Percentiles rank a stretch among this genome's conserved stretches.
These are phyloP conservation scores for Castanea sativa DNA, from an alignment of 306 rosid genomes.

Conservation along the genomic window DNA sequence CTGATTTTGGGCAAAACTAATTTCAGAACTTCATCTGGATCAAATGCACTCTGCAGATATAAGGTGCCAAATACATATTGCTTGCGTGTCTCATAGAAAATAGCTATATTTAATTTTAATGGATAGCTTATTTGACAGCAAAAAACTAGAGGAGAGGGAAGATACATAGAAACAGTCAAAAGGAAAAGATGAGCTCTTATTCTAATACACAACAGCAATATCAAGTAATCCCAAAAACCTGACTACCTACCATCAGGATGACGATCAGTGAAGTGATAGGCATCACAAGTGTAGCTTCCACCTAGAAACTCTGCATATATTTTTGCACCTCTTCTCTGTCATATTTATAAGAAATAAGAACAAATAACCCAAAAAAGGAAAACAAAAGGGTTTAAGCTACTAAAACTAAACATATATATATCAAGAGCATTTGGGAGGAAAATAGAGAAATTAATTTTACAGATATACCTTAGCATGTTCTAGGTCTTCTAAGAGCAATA, in stretches of 20 bases:
- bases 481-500: slow-evolving; percentile 82
- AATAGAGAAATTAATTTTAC: background rate
- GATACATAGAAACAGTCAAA: background rate
- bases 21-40: background rate
- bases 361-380: slow-evolving; percentile 1
- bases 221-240: background rate
- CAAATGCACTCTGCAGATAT: background rate
- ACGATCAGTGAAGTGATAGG: slow-evolving; percentile 89
- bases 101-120: background rate
- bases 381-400: background rate
- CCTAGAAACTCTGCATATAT: slow-evolving; percentile 95
- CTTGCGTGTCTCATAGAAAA: background rate
- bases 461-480: slow-evolving; percentile 91
- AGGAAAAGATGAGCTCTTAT: background rate
- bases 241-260: slow-evolving; percentile 78
- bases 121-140: background rate
- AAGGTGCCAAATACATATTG: background rate
- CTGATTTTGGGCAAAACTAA: slow-evolving; percentile 32
- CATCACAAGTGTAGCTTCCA: slow-evolving; percentile 90
- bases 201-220: background rate
- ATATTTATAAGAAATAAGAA: slow-evolving; percentile 4
- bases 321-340: slow-evolving; percentile 80
- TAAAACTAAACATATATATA: background rate
- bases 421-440: background rate
- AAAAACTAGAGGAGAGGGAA: background rate